Evolutionary conservation across 805 yeast species (phyloP).

Genomic region (Kuraishia molischiana): DNA sequence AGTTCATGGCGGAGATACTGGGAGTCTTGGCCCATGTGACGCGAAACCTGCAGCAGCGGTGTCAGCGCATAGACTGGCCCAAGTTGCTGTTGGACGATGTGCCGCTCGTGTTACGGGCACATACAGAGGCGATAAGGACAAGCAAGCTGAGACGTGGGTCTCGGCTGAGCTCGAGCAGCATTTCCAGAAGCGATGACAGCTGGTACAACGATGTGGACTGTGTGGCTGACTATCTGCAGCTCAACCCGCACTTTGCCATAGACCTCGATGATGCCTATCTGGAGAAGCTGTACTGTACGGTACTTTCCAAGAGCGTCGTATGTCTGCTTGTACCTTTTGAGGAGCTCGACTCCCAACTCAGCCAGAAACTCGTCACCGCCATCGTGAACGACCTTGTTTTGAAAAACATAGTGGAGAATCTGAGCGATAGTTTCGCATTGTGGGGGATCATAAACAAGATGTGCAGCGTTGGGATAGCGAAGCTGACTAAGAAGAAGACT

Average conservation of each 20-base stretch:
- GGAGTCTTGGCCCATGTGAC: conserved; percentile 28
- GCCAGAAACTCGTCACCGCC: conserved; percentile 26
- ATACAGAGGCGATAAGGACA: conserved; percentile 8
- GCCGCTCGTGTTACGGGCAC: conserved; percentile 27
- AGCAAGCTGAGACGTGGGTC: conserved; percentile 8
- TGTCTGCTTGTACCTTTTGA: conserved; percentile 28
- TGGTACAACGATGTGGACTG: conserved; percentile 6
- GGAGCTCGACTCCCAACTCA: conserved; percentile 27
- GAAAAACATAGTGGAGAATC: conserved; percentile 28
- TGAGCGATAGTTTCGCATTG: conserved; percentile 41
- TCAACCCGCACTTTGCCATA: conserved; percentile 15
- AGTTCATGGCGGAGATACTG: conserved; percentile 30
- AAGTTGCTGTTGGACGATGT: conserved; percentile 32
- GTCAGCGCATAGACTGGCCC: conserved; percentile 21
- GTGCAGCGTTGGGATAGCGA: conserved; percentile 2
- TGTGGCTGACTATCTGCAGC: conserved; percentile 6
- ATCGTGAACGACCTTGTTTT: conserved; percentile 32
- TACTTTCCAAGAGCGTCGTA: conserved; percentile 25
- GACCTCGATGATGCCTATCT: conserved; percentile 5
- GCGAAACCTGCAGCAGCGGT: conserved; percentile 25
- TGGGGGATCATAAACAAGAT: conserved; percentile 28
- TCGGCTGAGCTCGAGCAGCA: conserved; percentile 4
- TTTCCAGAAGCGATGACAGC: not conserved
- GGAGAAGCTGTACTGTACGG: conserved; percentile 24
- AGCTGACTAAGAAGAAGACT: not conserved